Evolutionary conservation across 371 early-diverging fungal genomes (phyloP), one percentile per base, ranked within the genome.

Genomic region (Batkoa obscura): DNA sequence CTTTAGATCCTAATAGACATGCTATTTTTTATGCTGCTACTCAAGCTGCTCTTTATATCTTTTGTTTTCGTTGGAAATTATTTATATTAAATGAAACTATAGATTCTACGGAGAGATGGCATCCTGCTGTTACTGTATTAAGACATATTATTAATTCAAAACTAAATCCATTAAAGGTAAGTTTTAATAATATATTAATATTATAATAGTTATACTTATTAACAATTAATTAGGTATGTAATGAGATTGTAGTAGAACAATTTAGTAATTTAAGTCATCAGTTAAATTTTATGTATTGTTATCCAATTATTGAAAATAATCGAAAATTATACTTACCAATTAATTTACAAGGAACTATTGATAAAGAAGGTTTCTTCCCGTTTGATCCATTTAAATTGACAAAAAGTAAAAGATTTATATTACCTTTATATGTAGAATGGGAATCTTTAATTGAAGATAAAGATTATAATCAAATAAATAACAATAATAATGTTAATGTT

Each of bases 31-130:
- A 92, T 61, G 75, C 86, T 0, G 80, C 77, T n/a, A 78, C 86
- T 5, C 94, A 94, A 62, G 86, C 91, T 0, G 64, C 84, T 43
- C 70, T 96, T 62, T 96, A 94, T 62, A 78, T 91, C 5, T 92
- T 92, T 50, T 92, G 91, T 64, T 94, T 88, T 72, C 79, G 91
- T n/a, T 91, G 91, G 90, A 74, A 82, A 87, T 53, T 66, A 86
- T 43, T 67, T 78, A 17, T 10, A 30, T 30, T 35, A 53, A 4
- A 31, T 12, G 49, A 53, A 17, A 42, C 42, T 4, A 23, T 23
- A 23, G 32, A 48, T n/a, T 8, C 59, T n/a, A 54, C 49, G 2
- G 59, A 69, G 37, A 61, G 62, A 30, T 78, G 79, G 79, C 70
- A 73, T 39, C 59, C 68, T 3, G 83, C 81, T 48, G 62, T 83